A percentile compares a stretch with the other conserved stretches of the same genome.
Evolutionary conservation across 176 grass and related monocot genomes (phyloP).

Genomic region (Musa beccarii): DNA sequence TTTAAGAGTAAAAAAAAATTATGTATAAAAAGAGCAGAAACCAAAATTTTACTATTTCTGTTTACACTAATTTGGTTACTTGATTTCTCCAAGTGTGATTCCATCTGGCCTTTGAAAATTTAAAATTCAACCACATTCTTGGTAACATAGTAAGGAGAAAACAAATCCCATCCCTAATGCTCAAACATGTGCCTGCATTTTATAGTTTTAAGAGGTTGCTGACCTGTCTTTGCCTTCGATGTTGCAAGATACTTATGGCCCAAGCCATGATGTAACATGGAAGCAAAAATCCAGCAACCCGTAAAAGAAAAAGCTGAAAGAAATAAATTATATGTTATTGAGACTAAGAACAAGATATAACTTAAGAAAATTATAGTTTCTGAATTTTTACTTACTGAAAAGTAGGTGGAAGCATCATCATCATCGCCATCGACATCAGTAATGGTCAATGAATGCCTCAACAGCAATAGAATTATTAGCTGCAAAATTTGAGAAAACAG

Average conservation of each 20-base stretch:
- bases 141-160: background rate
- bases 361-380: background rate
- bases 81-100: background rate
- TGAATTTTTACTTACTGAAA: slow-evolving; percentile 50
- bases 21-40: background rate
- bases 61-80: background rate
- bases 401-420: slow-evolving; percentile 62
- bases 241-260: slow-evolving; percentile 86
- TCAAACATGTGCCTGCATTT: background rate
- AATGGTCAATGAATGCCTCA: slow-evolving; percentile 77
- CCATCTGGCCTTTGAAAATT: no score
- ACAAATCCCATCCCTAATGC: background rate
- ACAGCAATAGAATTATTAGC: slow-evolving; percentile 89
- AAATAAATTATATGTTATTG: background rate
- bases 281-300: slow-evolving; percentile 89
- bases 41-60: background rate
- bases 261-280: slow-evolving; percentile 96
- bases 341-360: background rate
- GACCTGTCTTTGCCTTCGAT: slow-evolving; percentile 79
- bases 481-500: slow-evolving; percentile 9
- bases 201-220: background rate
- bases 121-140: background rate
- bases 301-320: slow-evolving; percentile 70
- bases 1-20: background rate
- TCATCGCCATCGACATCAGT: slow-evolving; percentile 56